Evolutionary conservation across 805 yeast genomes (phyloP), one percentile per base, ranked within the genome.

Genomic region (Nakazawaea sp.): DNA sequence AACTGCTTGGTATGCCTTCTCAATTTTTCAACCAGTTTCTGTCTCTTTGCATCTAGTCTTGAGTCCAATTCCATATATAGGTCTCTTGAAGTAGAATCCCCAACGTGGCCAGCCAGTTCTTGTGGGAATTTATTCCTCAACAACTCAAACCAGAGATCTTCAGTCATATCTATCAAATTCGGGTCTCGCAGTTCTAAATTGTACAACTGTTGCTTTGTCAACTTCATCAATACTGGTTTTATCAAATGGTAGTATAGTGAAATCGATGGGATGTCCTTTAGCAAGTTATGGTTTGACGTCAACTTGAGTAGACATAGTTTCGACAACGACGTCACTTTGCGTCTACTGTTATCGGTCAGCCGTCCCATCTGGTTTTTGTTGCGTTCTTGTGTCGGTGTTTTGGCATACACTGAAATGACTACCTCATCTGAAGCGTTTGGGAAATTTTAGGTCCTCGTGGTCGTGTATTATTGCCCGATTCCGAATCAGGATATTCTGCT

Each of bases 111-210:
- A 36, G 21, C 29, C 39, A 46, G 74, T 25, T 76, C 49, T 33
- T 63, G 64, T 3, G 70, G 62, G 43, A 74, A 74, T 46, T 72
- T 79, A 38, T 66, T 60, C 27, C 55, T 54, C 1, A 73, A 53
- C 17, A 74, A 50, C n/a, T 42, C 38, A 27, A 47, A 50, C 80
- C 80, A 74, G 24, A 73, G 44, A 5, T 53, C 56, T 43, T 72
- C 77, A 3, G 70, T 55, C 29, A 59, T 51, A 1, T 66, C 62
- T 5, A 50, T 50, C 2, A 74, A 45, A 18, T 59, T 70, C 4
- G 72, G 70, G 30, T 73, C 67, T 32, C 47, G 52, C 1, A 39
- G 41, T 47, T 74, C 79, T 0, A 72, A 56, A 6, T 45, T 39
- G 25, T 51, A 51, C 13, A 74, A 53, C 33, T 72, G 67, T 41